Base-by-base conservation (phyloP, 768 basidiomycete genomes). In the Mycena rebaudengoi region DNA sequence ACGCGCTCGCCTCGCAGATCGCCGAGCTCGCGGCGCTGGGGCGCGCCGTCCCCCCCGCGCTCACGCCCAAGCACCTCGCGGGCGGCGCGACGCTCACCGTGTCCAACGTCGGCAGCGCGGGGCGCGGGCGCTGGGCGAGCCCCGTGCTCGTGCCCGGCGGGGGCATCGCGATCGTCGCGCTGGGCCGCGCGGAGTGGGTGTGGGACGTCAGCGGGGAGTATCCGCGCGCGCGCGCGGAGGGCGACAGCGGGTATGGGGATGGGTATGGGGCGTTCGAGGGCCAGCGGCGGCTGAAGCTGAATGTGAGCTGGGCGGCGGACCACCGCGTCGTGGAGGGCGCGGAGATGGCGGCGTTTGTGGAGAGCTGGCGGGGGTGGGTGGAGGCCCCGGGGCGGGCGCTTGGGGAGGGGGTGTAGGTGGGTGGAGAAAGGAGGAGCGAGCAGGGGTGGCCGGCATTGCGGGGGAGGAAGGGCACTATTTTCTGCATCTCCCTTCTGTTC, bases 251-350 rank as follows among this genome's bases (percentile, higher is more conserved):
- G 35, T 14, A 67, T 77, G 49, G 67, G 76, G 62, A 57, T 74
- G 69, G 73, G 71, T 69, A 62, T 63, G 81, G 46, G 14, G 23
- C 26, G 32, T 35, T 52, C 3, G n/a, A n/a, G n/a, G 58, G 64
- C 13, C 64, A 50, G 25, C 33, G 61, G 40, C 30, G 66, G 35
- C 48, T 60, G 37, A 60, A 61, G 25, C 73, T 90, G 37, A 85
- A 85, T 11, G 79, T 94, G 5, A 92, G 90, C 65, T 96, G 94
- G 92, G 88, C 87, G 64, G 94, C 91, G 48, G 94, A 96, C 68
- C 95, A 96, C 76, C 79, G 94, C 16, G 88, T 96, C 7, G 88
- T 95, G 11, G 94, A 96, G 73, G 94, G 94, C 5, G 94, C 94
- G 1, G 94, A 96, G 78, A 73, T 96, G 64, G 93, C 91, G 54